Conservation (phyloP, 495 filamentous ascomycete genomes). For the Penicillium antarcticum region DNA sequence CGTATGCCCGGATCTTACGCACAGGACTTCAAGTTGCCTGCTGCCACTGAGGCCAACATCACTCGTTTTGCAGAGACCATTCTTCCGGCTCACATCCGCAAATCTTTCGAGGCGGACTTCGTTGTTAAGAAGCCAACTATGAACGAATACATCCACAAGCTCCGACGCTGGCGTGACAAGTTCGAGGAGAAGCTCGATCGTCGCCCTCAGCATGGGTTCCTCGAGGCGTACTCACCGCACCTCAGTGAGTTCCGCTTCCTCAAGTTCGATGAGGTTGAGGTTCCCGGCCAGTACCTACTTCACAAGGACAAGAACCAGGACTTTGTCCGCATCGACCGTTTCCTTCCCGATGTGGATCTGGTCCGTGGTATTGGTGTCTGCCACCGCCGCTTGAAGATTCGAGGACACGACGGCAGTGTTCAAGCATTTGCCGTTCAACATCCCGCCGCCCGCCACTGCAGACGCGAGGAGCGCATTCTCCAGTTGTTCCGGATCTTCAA, state of each 20-base stretch:
- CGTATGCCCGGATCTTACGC: conserved; percentile 82
- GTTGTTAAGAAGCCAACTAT: conserved; percentile 90
- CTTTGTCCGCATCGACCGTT: conserved; percentile 93
- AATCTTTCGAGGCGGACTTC: conserved; percentile 94
- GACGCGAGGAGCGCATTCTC: conserved; percentile 89
- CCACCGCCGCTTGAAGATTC: conserved; percentile 88
- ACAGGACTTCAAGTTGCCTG: conserved; percentile 84
- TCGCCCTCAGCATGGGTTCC: conserved; percentile 60
- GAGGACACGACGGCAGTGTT: conserved; percentile 94
- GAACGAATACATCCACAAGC: conserved; percentile 95
- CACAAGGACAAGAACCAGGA: conserved; percentile 99
- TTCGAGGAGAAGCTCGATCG: conserved; percentile 98
- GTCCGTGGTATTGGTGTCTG: conserved; percentile 84
- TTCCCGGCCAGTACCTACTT: conserved; percentile 93
- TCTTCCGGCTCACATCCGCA: conserved; percentile 84
- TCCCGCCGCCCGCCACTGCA: conserved; percentile 83
- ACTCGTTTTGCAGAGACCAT: conserved; percentile 95
- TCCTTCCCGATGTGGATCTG: conserved; percentile 90
- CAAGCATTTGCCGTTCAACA: conserved; percentile 96
- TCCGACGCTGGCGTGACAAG: conserved; percentile 93
- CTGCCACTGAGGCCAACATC: conserved; percentile 91
- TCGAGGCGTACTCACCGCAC: conserved; percentile 82
- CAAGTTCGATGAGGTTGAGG: conserved; percentile 97
- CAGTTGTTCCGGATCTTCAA: conserved; percentile 99
- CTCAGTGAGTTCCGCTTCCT: conserved; percentile 95